phyloP scores from a whole-genome alignment of 768 basidiomycete species.

The Auriculariales sp. region DNA sequence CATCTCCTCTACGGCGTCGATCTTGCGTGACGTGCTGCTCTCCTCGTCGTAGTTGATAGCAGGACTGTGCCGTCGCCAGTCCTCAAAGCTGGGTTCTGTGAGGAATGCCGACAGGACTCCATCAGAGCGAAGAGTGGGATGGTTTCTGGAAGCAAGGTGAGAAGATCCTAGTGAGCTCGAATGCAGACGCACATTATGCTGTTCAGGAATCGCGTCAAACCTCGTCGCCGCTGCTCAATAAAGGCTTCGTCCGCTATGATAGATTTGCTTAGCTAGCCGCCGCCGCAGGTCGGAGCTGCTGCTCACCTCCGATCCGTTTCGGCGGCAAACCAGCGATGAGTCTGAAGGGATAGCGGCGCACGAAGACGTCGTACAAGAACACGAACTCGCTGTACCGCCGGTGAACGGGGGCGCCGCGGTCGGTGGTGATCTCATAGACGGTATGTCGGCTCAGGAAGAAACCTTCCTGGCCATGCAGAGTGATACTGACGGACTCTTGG shows the following conservation, averaged over 20 bases:
- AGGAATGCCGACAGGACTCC: constrained; percentile 71
- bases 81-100: constrained; percentile 69
- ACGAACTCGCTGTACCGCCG: constrained; percentile 90
- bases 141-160: constrained; percentile 41
- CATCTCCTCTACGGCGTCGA: constrained; percentile 81
- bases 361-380: constrained; percentile 76
- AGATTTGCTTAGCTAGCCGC: constrained; percentile 5
- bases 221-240: constrained; percentile 79
- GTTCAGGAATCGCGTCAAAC: constrained; percentile 64
- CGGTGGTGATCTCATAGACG: constrained; percentile 68
- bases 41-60: constrained; percentile 77
- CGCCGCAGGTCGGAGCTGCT: background rate
- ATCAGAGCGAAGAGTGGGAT: constrained; percentile 83
- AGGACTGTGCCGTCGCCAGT: constrained; percentile 66
- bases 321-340: constrained; percentile 79
- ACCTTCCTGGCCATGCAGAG: constrained; percentile 75
- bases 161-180: background rate
- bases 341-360: constrained; percentile 86
- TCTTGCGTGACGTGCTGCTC: constrained; percentile 49
- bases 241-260: constrained; percentile 71
- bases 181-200: constrained; percentile 47
- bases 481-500: constrained; percentile 56
- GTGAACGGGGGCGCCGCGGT: constrained; percentile 56
- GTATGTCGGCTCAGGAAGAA: constrained; percentile 82
- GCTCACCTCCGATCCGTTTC: constrained; percentile 79